Evolutionary conservation across 2,329 filamentous ascomycete species (phyloP), one percentile per base, ranked within the genome.

Genomic region (Pseudocercospora fijiensis): DNA sequence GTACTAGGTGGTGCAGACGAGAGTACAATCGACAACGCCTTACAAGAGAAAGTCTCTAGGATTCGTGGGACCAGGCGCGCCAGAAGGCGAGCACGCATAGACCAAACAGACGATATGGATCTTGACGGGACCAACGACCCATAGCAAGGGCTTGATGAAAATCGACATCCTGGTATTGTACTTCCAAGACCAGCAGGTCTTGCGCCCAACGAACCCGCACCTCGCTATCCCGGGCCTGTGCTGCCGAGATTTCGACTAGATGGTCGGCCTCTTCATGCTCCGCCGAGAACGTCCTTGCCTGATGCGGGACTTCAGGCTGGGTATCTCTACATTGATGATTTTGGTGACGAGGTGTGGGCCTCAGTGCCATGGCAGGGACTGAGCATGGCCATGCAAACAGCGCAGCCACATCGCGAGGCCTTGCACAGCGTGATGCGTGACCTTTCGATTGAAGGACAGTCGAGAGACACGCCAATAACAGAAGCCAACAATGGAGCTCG

Each of bases 1-100:
- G 78, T 79, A 64, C 62, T 74, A 80, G 85, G 75, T 79, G 74
- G 82, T 76, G 27, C 81, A 76, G 71, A 79, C 75, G 63, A 78
- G 72, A 63, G 77, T 59, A 64, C 60, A 16, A 64, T 75, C 18
- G 72, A 75, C 57, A 61, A 55, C 5, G 67, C 65, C 4, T 30
- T 75, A 37, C 58, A 58, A 24, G 61, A 55, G 16, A 65, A 61
- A 47, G 61, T 73, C 4, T 41, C 51, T n/a, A 60, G 65, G n/a
- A 57, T 67, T 20, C 61, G 67, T 37, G 55, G 61, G 9, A 49
- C 61, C 60, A 57, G 60, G 57, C 26, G 58, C 55, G 8, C 47
- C 24, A 41, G 63, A 41, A 41, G 45, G 58, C 57, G 62, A 52
- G 49, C 49, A 28, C 49, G 57, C 13, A 26, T 57, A n/a, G 41